A percentile compares a stretch with the other conserved stretches of the same genome.
phyloP scores from a whole-genome alignment of 1,139 yeast genomes.

The Saccharomyces hybrid region DNA sequence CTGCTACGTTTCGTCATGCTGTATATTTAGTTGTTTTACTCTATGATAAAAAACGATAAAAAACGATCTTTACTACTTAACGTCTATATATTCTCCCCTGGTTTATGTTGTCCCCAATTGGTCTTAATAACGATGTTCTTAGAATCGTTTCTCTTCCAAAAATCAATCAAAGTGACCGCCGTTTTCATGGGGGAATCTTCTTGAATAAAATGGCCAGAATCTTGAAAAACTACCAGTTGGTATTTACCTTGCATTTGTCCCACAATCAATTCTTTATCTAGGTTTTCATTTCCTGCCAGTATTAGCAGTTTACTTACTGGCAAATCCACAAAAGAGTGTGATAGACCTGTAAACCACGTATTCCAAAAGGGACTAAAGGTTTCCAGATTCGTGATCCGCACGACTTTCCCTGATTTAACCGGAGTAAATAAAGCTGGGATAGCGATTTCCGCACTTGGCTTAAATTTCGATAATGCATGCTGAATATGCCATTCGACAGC shows the following conservation, averaged over 20 bases:
- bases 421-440: conserved; percentile 55
- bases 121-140: conserved; percentile 31
- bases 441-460: conserved; percentile 60
- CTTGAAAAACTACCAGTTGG: conserved; percentile 76
- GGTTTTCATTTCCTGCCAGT: conserved; percentile 82
- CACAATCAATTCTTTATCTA: conserved; percentile 75
- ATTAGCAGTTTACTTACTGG: conserved; percentile 63
- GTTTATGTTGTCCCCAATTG: conserved; percentile 31
- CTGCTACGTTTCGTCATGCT: not conserved
- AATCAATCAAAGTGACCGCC: conserved; percentile 49
- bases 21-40: not conserved
- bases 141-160: conserved; percentile 44
- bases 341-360: conserved; percentile 69
- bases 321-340: conserved; percentile 48
- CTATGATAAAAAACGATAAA: not conserved
- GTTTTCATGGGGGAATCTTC: conserved; percentile 80
- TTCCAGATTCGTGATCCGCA: conserved; percentile 60
- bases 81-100: conserved; percentile 3
- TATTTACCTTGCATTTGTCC: conserved; percentile 98
- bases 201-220: conserved; percentile 85
- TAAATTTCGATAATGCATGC: conserved; percentile 45
- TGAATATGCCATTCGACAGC: conserved; percentile 83
- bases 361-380: conserved; percentile 65
- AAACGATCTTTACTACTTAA: conserved; percentile 2
- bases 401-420: conserved; percentile 27